Evolutionary conservation across 2,329 filamentous ascomycete species (phyloP), one percentile per base, ranked within the genome.

Genomic region (Fusarium pininemorale): DNA sequence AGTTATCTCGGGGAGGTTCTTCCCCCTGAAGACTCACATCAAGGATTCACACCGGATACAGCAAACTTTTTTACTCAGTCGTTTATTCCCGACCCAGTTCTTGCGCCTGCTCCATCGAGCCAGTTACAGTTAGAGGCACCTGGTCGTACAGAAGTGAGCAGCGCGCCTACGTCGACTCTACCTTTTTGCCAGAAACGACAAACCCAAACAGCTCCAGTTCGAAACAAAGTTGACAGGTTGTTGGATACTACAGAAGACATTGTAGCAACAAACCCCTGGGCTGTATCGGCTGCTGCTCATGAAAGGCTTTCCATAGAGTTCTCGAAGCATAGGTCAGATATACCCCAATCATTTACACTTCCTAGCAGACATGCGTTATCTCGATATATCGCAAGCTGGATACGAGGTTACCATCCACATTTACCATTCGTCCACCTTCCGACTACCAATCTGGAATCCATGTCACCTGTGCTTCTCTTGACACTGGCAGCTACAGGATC

Each of bases 371-470:
- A 68, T 24, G 56, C 70, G 5, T 42, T 73, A 4, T 61, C 69
- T 16, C 64, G 70, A 6, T 69, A 73, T 26, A 44, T 73, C 9
- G 58, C 60, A 24, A 70, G 64, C 30, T 73, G 71, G 30, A 65
- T 72, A 44, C 50, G 59, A 24, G 69, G 70, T 1, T 72, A 66
- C 14, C 70, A 72, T 35, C 50, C 56, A 0, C 70, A 73, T 37
- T 35, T 73, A 38, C 70, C 69, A 10, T 56, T 73, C 15, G 51
- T 73, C 20, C 70, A 73, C 26, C 54, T 57, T 6, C 42, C 55
- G 11, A 57, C 69, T n/a, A 47, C 71, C 1, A 54, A 53, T 2
- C 32, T 72, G 14, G 58, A 61, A 35, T 61, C 58, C n/a, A 61
- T 61, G 28, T 54, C 47, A 22, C 37, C 47, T 18, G 28, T 55